A percentile compares a stretch with the other conserved stretches of the same genome.
Evolutionary conservation across 306 rosid genomes (phyloP).

Genomic region (cucumber (Cucumis sativus)): DNA sequence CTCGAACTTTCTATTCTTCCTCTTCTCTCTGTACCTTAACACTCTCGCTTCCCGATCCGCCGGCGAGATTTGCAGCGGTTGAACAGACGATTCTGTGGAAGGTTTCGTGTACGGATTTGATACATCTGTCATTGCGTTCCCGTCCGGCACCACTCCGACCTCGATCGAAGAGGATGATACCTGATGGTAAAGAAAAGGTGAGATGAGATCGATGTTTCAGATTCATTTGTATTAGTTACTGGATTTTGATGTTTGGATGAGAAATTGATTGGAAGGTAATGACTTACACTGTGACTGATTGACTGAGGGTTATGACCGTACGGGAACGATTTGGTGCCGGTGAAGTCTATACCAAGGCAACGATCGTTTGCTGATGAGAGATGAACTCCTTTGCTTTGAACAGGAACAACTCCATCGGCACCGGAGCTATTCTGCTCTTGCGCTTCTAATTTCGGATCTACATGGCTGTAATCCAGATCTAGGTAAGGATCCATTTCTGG

Average conservation of each 20-base stretch:
- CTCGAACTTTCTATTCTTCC: conserved; percentile 93
- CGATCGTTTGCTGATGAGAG: conserved; percentile 19
- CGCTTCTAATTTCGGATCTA: conserved; percentile 43
- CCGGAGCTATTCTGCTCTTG: conserved; percentile 53
- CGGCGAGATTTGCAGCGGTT: conserved; percentile 40
- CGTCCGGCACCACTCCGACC: conserved; percentile 78
- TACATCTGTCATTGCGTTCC: conserved; percentile 34
- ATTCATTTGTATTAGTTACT: background rate
- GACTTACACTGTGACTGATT: conserved; percentile 74
- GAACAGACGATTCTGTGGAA: conserved; percentile 16
- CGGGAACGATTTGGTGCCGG: conserved; percentile 38
- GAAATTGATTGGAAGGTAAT: background rate
- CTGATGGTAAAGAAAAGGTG: conserved; percentile 18
- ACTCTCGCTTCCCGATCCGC: conserved; percentile 90
- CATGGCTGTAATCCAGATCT: conserved; percentile 57
- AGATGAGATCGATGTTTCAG: background rate
- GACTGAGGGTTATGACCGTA: conserved; percentile 34
- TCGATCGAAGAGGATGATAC: conserved; percentile 81
- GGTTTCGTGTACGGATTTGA: conserved; percentile 31
- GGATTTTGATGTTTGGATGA: background rate
- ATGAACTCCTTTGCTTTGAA: conserved; percentile 24
- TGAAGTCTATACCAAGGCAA: conserved; percentile 30
- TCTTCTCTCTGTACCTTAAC: conserved; percentile 91
- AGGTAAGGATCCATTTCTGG: conserved; percentile 50
- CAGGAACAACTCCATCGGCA: conserved; percentile 79